A percentile compares a stretch with the other conserved stretches of the same genome.
These are phyloP conservation scores for Lasiosphaeris hirsuta DNA, from an alignment of 495 filamentous ascomycete species.

Conservation along the genomic window DNA sequence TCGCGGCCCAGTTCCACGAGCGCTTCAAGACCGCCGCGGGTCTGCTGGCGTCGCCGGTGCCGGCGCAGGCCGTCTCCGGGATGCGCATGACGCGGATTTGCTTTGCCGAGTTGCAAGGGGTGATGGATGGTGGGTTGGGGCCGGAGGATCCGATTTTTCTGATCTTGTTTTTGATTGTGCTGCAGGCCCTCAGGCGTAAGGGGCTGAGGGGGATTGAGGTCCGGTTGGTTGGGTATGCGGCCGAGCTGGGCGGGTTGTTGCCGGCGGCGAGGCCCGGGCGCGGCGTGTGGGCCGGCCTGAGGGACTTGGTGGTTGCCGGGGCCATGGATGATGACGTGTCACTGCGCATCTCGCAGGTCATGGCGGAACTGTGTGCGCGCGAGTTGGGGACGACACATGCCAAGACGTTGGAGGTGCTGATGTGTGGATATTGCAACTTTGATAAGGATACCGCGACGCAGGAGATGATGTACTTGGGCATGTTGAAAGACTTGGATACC, in stretches of 20 bases:
- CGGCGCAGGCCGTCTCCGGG: constrained; percentile 2
- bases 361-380: neutral
- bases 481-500: constrained; percentile 6
- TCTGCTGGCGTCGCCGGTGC: constrained; percentile 5
- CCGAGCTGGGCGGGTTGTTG: neutral
- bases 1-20: constrained; percentile 10
- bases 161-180: constrained; percentile 1
- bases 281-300: constrained; percentile 1
- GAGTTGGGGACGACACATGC: constrained; percentile 6
- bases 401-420: constrained; percentile 9
- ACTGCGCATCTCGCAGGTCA: neutral
- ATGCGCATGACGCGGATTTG: constrained; percentile 16
- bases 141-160: constrained; percentile 7
- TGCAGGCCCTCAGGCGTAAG: neutral
- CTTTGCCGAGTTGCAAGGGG: constrained; percentile 12
- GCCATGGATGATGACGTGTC: constrained; percentile 6
- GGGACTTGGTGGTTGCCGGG: constrained; percentile 5
- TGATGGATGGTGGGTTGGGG: neutral
- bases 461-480: neutral
- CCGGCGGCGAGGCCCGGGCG: neutral
- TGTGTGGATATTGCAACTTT: constrained; percentile 4
- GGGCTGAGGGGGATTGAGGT: constrained; percentile 11
- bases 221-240: constrained; percentile 6
- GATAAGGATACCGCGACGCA: neutral
- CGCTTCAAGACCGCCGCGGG: constrained; percentile 11